Evolutionary conservation across 1,139 yeast species (phyloP).

Genomic region (Kodamaea sp.): DNA sequence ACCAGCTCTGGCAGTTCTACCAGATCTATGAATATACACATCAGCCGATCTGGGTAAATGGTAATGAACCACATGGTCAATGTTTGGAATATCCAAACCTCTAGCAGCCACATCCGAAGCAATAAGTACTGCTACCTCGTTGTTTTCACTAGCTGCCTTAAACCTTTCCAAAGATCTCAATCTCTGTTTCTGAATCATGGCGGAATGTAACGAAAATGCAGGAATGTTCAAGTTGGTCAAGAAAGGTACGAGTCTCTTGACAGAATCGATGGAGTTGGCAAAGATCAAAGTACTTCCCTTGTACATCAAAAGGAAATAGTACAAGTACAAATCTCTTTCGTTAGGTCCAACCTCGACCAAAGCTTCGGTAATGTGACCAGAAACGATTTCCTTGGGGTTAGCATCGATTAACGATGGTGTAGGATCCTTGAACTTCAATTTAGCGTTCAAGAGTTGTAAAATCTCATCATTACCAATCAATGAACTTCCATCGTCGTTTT

Average conservation of each 20-base stretch:
- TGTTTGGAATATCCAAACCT: constrained; percentile 90
- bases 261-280: constrained; percentile 93
- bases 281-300: constrained; percentile 91
- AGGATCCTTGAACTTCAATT: constrained; percentile 59
- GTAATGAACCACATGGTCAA: constrained; percentile 93
- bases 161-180: constrained; percentile 79
- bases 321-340: constrained; percentile 87
- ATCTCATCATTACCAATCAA: constrained; percentile 54
- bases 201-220: constrained; percentile 84
- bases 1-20: constrained; percentile 97
- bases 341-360: constrained; percentile 87
- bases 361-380: constrained; percentile 78
- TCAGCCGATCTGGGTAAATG: constrained; percentile 96
- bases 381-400: constrained; percentile 81
- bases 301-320: constrained; percentile 82
- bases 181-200: constrained; percentile 94
- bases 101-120: constrained; percentile 99
- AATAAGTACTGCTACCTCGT: constrained; percentile 68
- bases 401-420: constrained; percentile 74
- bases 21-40: constrained; percentile 92
- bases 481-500: constrained; percentile 38
- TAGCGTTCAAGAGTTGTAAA: constrained; percentile 53
- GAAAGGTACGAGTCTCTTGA: constrained; percentile 78
- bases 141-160: constrained; percentile 52
- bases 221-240: constrained; percentile 69